These are phyloP conservation scores for Sclerotiophoma versabilis DNA, from an alignment of 2,329 filamentous ascomycete species.

Conservation along the genomic window DNA sequence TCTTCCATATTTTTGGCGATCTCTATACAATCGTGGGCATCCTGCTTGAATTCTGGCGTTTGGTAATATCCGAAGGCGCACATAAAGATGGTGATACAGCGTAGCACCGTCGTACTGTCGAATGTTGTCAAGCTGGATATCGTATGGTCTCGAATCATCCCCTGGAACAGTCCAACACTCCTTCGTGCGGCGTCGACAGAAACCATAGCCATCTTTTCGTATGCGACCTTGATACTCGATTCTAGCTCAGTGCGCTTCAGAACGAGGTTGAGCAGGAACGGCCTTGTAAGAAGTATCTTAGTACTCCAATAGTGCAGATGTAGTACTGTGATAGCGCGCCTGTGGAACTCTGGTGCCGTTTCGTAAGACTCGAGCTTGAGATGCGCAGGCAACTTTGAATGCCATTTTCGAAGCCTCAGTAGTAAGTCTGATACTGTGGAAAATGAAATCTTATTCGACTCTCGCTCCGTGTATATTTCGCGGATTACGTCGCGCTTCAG, in stretches of 20 bases:
- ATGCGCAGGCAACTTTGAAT: constrained; percentile 41
- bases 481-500: constrained; percentile 47
- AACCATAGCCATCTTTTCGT: constrained; percentile 44
- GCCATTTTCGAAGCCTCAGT: constrained; percentile 44
- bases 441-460: constrained; percentile 40
- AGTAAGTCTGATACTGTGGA: constrained; percentile 44
- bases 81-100: constrained; percentile 46
- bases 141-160: constrained; percentile 34
- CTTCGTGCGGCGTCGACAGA: constrained; percentile 45
- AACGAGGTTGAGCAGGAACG: constrained; percentile 46
- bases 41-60: constrained; percentile 32
- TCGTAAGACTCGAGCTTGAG: constrained; percentile 37
- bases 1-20: constrained; percentile 36
- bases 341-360: constrained; percentile 43
- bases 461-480: constrained; percentile 43
- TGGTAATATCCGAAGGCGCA: constrained; percentile 44
- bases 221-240: constrained; percentile 40
- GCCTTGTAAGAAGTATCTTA: constrained; percentile 43
- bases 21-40: constrained; percentile 36
- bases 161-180: constrained; percentile 35
- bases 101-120: constrained; percentile 46
- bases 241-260: constrained; percentile 35
- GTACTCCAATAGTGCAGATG: constrained; percentile 48
- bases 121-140: constrained; percentile 45
- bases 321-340: constrained; percentile 43